Base-by-base conservation (phyloP, 805 yeast genomes). In the Suhomyces sp. region DNA sequence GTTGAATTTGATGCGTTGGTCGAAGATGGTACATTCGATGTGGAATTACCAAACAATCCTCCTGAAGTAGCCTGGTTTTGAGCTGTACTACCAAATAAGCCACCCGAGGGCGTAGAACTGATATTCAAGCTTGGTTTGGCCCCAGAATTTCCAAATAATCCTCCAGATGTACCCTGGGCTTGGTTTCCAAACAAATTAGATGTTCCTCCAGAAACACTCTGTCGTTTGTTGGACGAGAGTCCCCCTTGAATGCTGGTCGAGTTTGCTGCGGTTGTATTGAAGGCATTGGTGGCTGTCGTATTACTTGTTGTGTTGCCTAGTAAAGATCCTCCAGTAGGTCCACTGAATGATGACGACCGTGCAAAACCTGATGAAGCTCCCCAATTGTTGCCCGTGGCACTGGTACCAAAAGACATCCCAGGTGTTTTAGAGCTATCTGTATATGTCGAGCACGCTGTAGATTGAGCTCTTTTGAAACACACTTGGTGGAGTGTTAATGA, bases 1-100 rank as follows among this genome's bases (percentile, higher is more conserved):
- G 33, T 22, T 21, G 32, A 21, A 6, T 24, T 19, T 15, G 33
- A 19, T n/a, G 46, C 42, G 27, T 25, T 35, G 17, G n/a, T n/a
- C n/a, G n/a, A n/a, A n/a, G n/a, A n/a, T n/a, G 8, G 36, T 31
- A n/a, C 28, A 25, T 40, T 33, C 36, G 19, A 28, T 31, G 18
- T 45, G 42, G 12, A 16, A 15, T 34, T 34, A 16, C 64, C 62
- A 42, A 56, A 55, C 24, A 55, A 40, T 10, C 54, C 50, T n/a
- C 52, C 52, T 10, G 47, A 27, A 19, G 34, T 10, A 6, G 13
- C 22, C 25, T 4, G 22, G 15, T 13, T 20, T 15, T 19, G 8
- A 14, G 14, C 10, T 4, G 36, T 6, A n/a, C 19, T 26, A 3
- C 39, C 39, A 31, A 36, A 36, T 12, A 36, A 33, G 19, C 40